These are phyloP conservation scores for Fusarium decemcellulare DNA, from an alignment of 2,329 filamentous ascomycete genomes.

Conservation along the genomic window DNA sequence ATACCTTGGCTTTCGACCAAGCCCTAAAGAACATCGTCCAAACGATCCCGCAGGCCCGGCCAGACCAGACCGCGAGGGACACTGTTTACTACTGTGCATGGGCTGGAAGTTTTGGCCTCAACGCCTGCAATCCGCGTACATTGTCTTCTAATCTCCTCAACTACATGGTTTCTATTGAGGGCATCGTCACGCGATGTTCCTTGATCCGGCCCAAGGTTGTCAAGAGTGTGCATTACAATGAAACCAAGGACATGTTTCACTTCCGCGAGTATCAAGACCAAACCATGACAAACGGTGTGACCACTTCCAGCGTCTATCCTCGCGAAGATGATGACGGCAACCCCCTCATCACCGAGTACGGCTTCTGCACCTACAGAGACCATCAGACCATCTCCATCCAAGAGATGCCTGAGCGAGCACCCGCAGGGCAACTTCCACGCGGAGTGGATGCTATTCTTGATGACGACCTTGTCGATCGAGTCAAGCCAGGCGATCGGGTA, in stretches of 20 bases:
- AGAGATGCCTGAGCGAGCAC: slow-evolving; percentile 98
- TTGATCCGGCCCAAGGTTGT: slow-evolving; percentile 97
- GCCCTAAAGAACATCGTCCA: slow-evolving; percentile 91
- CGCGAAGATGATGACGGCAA: slow-evolving; percentile 95
- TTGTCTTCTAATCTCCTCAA: slow-evolving; percentile 92
- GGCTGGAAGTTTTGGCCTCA: slow-evolving; percentile 94
- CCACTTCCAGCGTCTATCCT: slow-evolving; percentile 93
- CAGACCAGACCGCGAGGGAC: slow-evolving; percentile 83
- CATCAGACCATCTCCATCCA: slow-evolving; percentile 99
- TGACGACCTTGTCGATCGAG: slow-evolving; percentile 93
- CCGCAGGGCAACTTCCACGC: slow-evolving; percentile 93
- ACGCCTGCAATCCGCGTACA: slow-evolving; percentile 93
- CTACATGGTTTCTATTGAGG: slow-evolving; percentile 96
- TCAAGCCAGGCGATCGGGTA: slow-evolving; percentile 96
- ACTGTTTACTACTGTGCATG: slow-evolving; percentile 97
- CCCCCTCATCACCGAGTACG: slow-evolving; percentile 93
- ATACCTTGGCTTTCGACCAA: slow-evolving; percentile 87
- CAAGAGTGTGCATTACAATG: slow-evolving; percentile 97
- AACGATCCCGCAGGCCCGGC: slow-evolving; percentile 81
- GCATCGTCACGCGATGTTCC: slow-evolving; percentile 96
- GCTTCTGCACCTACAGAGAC: slow-evolving; percentile 94
- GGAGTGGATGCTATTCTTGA: slow-evolving; percentile 97
- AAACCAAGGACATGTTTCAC: slow-evolving; percentile 87
- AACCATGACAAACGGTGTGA: slow-evolving; percentile 94
- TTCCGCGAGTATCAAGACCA: slow-evolving; percentile 95